Evolutionary conservation across 106 monocot species (phyloP).

Genomic region (Triglochin maritima): DNA sequence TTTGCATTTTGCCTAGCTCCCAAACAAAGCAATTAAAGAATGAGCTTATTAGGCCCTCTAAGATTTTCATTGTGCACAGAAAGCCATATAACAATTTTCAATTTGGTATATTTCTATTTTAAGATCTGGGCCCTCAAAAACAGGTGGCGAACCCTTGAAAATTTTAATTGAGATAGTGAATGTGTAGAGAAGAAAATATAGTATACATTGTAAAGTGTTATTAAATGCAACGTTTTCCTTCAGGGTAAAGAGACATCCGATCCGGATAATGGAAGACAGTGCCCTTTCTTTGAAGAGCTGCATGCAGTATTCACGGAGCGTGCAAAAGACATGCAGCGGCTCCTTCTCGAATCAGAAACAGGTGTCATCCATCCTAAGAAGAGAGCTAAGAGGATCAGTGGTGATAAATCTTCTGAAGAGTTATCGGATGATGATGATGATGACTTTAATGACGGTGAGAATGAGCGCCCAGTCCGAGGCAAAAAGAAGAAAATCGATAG

Average conservation of each 20-base stretch:
- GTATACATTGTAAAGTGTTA: too few species aligned
- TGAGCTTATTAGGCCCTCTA: too few species aligned
- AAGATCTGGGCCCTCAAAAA: too few species aligned
- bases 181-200: too few species aligned
- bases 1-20: too few species aligned
- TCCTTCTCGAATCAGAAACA: slow-evolving; percentile 64
- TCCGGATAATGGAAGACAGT: slow-evolving; percentile 64
- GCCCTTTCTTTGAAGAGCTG: slow-evolving; percentile 94
- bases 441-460: slow-evolving; percentile 47
- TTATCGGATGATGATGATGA: slow-evolving; percentile 43
- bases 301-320: slow-evolving; percentile 77
- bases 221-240: background rate
- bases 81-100: too few species aligned
- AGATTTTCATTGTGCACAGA: too few species aligned
- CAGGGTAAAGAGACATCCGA: slow-evolving; percentile 89
- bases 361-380: slow-evolving; percentile 35
- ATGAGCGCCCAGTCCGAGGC: slow-evolving; percentile 28
- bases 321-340: slow-evolving; percentile 62
- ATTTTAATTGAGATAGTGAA: too few species aligned
- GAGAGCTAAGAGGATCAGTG: slow-evolving; percentile 49
- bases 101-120: too few species aligned
- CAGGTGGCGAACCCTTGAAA: too few species aligned
- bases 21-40: too few species aligned
- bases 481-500: slow-evolving; percentile 45
- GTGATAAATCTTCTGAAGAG: slow-evolving; percentile 55